These are phyloP conservation scores for Thalassiosira hispida DNA, from an alignment of 352 stramenopile species.

Conservation along the genomic window DNA sequence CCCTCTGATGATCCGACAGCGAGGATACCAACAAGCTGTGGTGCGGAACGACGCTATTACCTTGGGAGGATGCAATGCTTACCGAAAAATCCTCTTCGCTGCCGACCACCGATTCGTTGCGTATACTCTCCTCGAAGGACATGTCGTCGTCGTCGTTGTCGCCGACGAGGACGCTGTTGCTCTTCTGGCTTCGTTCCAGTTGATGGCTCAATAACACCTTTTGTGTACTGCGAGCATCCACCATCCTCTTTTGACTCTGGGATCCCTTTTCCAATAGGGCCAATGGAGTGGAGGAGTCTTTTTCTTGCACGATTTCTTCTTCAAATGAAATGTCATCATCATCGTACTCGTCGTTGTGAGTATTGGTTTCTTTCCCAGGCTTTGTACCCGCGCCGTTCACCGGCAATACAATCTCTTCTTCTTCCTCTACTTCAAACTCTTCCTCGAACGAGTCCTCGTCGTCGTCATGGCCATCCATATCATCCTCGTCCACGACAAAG, in stretches of 20 bases:
- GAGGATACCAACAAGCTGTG: neutral
- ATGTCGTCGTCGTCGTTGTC: constrained; percentile 1
- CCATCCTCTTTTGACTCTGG: neutral
- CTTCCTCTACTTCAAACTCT: too few species aligned
- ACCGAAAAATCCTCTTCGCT: constrained; percentile 23
- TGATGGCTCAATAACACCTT: neutral
- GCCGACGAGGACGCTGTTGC: neutral
- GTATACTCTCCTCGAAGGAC: constrained; percentile 28
- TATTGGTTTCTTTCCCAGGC: neutral
- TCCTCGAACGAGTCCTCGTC: too few species aligned
- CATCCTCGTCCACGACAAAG: too few species aligned
- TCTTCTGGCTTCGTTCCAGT: neutral
- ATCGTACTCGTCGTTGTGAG: constrained; percentile 11
- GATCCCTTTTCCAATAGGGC: constrained; percentile 17
- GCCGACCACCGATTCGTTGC: constrained; percentile 1
- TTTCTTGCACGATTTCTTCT: constrained; percentile 15
- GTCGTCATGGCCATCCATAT: too few species aligned
- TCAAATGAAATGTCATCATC: constrained; percentile 12
- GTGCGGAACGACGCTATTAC: too few species aligned
- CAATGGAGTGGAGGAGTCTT: neutral
- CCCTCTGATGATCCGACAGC: neutral
- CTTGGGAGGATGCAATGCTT: too few species aligned
- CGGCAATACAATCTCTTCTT: too few species aligned
- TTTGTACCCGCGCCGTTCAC: too few species aligned
- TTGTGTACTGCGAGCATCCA: constrained; percentile 2